These are phyloP conservation scores for Gentiana macrophylla DNA, from an alignment of 257 asterid species.

Conservation along the genomic window DNA sequence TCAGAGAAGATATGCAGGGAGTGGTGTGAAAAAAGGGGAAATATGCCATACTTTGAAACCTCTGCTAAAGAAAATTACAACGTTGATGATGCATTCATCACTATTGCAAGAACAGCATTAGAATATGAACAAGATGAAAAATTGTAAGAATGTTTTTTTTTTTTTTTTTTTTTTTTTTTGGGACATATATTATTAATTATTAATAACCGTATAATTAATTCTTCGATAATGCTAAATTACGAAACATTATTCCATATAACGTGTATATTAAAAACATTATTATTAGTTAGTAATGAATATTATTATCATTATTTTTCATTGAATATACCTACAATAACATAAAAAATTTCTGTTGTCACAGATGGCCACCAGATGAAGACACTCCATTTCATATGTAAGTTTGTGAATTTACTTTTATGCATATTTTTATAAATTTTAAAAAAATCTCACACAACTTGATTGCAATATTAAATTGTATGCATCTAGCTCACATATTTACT, in stretches of 20 bases:
- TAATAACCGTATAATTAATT: not conserved
- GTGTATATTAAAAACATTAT: too few relatives aligned
- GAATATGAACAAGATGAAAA: conserved; percentile 26
- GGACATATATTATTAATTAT: not conserved
- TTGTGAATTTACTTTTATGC: not conserved
- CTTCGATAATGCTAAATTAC: not conserved
- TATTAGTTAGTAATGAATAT: too few relatives aligned
- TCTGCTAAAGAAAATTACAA: conserved; percentile 77
- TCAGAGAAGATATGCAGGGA: conserved; percentile 52
- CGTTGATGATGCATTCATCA: conserved; percentile 51
- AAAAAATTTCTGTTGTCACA: conserved; percentile 11
- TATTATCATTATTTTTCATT: too few relatives aligned
- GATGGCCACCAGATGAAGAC: conserved; percentile 61
- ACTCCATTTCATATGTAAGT: conserved; percentile 52
- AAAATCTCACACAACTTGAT: too few relatives aligned
- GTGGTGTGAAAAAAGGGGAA: conserved; percentile 62
- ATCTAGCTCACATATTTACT: not conserved
- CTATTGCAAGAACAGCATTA: conserved; percentile 57
- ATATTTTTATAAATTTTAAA: not conserved
- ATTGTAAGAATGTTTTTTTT: conserved; percentile 9
- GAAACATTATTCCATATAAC: too few relatives aligned
- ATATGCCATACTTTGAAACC: conserved; percentile 78
- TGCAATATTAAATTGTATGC: not conserved
- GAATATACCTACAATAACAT: too few relatives aligned
- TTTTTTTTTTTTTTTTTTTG: too few relatives aligned